phyloP scores from a whole-genome alignment of 23 red algal genomes.

The Gracilaria gracilis region DNA sequence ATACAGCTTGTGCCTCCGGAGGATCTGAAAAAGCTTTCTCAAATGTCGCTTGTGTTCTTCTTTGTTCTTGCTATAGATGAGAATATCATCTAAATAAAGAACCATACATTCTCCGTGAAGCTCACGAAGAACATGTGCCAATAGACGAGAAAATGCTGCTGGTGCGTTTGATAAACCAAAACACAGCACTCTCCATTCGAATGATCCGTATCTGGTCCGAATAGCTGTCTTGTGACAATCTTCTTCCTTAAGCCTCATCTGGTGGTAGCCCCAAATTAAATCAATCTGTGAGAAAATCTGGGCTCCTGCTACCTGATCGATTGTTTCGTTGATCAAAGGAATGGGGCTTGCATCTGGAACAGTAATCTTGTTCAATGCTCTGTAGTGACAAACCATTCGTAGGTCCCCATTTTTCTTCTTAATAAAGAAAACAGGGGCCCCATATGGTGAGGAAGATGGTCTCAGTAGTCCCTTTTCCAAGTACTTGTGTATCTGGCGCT shows the following conservation, averaged over 20 bases:
- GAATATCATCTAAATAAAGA: constrained; percentile 33
- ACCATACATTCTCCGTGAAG: constrained; percentile 31
- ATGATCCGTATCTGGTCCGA: constrained; percentile 28
- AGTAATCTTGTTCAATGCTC: constrained; percentile 9
- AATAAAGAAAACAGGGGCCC: constrained; percentile 51
- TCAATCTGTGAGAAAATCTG: constrained; percentile 54
- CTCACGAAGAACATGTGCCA: constrained; percentile 26
- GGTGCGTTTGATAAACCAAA: constrained; percentile 43
- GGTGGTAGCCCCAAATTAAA: constrained; percentile 36
- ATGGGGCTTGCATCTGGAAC: constrained; percentile 53
- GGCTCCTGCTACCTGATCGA: constrained; percentile 42
- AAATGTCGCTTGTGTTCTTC: constrained; percentile 24
- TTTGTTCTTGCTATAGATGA: constrained; percentile 30
- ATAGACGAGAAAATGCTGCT: constrained; percentile 19
- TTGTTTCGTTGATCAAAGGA: constrained; percentile 42
- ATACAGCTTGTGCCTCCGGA: constrained; percentile 28
- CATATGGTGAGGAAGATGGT: constrained; percentile 15
- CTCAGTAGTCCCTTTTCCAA: constrained; percentile 28
- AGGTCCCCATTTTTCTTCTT: constrained; percentile 33
- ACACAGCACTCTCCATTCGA: constrained; percentile 29
- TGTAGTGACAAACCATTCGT: constrained; percentile 39
- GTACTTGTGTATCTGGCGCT: constrained; percentile 21
- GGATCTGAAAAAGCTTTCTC: constrained; percentile 8
- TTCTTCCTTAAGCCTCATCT: constrained; percentile 47
- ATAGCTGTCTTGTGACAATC: constrained; percentile 47